Base-by-base conservation (phyloP, 768 basidiomycete species). In the Megacollybia marginata region DNA sequence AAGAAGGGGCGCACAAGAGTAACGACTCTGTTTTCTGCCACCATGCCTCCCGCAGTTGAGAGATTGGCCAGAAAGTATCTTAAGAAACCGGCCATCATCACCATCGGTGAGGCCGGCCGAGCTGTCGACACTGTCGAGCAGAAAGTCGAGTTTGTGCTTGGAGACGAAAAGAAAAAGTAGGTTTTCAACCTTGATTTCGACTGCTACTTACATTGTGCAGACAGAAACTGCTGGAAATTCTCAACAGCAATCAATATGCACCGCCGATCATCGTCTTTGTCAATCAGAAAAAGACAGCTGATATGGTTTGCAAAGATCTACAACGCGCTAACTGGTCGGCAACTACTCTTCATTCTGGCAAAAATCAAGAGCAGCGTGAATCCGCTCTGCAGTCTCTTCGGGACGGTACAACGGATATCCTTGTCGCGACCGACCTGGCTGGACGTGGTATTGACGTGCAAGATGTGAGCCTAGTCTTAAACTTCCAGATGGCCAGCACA, bases 41-140 rank as follows among this genome's bases (percentile, higher is more conserved):
- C 96, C 20, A 99, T 99, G 96, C 96, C 96, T 12, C 80, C 94
- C 35, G 91, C 94, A 13, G 96, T 99, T 45, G 95, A 96, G 58
- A 85, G 96, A 54, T 69, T 99, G 36, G 89, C 96, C 31, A 78
- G 90, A 62, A 97, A 97, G 65, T 99, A 98, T 62, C 78, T 99
- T 12, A 83, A 83, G 61, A 83, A 83, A 57, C 93, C 96, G 10
- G 96, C 96, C 8, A 80, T 91, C 20, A 94, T 99, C 60, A 97
- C 95, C 11, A 99, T 98, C 56, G 96, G 96, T 68, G 94, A 94
- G 62, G 95, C 94, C 6, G 96, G 96, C 35, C 84, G 95, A 49
- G 96, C 96, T 2, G 96, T 98, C 36, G 96, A 97, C 63, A 96
- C 94, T 1, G 96, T 98, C 51, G 95, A 98, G 60, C 96, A 99